Base-by-base conservation (phyloP, 1,284 basidiomycete genomes). In the Papiliotrema laurentii region DNA sequence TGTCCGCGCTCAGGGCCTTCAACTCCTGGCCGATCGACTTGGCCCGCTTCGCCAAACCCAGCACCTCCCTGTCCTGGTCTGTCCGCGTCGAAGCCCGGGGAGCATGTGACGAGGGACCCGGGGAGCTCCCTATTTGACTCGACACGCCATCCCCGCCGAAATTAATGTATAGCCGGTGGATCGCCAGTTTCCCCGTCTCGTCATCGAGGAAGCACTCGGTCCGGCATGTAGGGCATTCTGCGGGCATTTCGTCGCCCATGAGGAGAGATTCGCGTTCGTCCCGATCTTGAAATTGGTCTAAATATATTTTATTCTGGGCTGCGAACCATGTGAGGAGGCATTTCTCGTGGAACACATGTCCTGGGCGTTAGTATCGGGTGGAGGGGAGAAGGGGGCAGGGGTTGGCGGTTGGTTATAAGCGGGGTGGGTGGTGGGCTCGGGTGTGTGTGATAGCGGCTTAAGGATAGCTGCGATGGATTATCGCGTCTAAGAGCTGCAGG, bases 321-420 rank as follows among this genome's bases (percentile, higher is more conserved):
- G 7, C 34, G 56, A 69, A 68, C 66, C 67, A 68, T 24, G 58
- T 36, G 0, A 53, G 34, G 2, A 71, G 34, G 43, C 69, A 71
- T 26, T 52, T 34, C 35, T 69, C 64, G 50, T 71, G 69, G 45
- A 64, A 63, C n/a, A 69, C 67, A 30, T 71, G 69, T 13, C 69
- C 69, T 71, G 48, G 5, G 10, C 28, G 36, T 38, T 16, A 43
- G 47, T 25, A 3, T 30, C 24, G 21, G 40, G n/a, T 3, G 43
- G 28, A 28, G 26, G 18, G 25, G 21, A 18, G 25, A 22, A n/a
- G 2, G 13, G 16, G 24, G n/a, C n/a, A n/a, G n/a, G n/a, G n/a
- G n/a, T n/a, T n/a, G n/a, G n/a, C n/a, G n/a, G n/a, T n/a, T n/a
- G n/a, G n/a, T n/a, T n/a, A n/a, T n/a, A n/a, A n/a, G n/a, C n/a